Evolutionary conservation across 2,329 filamentous ascomycete species (phyloP).

Genomic region (Fusarium xylarioides): DNA sequence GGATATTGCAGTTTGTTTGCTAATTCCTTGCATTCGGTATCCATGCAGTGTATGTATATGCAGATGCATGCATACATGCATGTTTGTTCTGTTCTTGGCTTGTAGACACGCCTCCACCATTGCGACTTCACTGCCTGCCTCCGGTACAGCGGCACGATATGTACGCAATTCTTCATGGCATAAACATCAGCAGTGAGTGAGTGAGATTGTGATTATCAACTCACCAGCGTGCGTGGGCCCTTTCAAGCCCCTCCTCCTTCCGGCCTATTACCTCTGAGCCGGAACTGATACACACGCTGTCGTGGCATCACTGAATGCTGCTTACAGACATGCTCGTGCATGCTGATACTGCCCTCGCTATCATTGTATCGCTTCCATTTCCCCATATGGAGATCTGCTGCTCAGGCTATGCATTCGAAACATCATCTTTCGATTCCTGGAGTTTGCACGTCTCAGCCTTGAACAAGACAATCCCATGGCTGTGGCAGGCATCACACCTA

Average conservation of each 20-base stretch:
- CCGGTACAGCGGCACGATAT: constrained; percentile 34
- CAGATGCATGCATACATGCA: constrained; percentile 5
- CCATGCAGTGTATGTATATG: not conserved
- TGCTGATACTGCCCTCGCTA: constrained; percentile 2
- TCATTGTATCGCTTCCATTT: constrained; percentile 28
- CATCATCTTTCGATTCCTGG: constrained; percentile 14
- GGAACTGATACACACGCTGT: constrained; percentile 9
- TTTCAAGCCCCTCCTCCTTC: constrained; percentile 5
- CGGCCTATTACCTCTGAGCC: constrained; percentile 19
- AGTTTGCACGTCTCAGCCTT: constrained; percentile 26
- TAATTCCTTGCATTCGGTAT: constrained; percentile 17
- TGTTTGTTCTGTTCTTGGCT: constrained; percentile 7
- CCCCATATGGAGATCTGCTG: constrained; percentile 29
- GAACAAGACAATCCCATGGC: constrained; percentile 10
- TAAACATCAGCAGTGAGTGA: constrained; percentile 23
- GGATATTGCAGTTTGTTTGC: constrained; percentile 20
- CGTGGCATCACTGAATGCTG: constrained; percentile 21
- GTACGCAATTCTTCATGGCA: constrained; percentile 19
- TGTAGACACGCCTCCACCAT: constrained; percentile 29
- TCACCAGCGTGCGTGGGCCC: constrained; percentile 9
- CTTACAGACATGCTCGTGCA: constrained; percentile 24
- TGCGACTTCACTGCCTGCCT: constrained; percentile 3
- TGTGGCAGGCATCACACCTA: constrained; percentile 31
- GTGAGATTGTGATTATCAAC: constrained; percentile 29
- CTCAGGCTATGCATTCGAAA: constrained; percentile 21